These are phyloP conservation scores for Kregervanrija delftensis DNA, from an alignment of 805 yeast genomes.

Conservation along the genomic window DNA sequence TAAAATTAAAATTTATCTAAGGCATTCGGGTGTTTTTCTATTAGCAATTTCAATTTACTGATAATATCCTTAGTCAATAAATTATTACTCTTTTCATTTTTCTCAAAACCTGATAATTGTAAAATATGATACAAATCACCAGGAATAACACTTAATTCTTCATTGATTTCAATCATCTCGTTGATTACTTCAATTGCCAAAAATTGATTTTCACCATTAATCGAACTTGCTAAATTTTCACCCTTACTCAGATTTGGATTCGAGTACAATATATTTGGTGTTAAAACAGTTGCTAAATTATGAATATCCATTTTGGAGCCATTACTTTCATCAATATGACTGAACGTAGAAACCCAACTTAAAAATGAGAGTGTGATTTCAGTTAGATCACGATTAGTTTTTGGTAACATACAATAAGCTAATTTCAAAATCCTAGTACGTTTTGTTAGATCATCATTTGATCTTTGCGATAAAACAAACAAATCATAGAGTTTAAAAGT, in stretches of 20 bases:
- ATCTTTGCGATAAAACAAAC: conserved; percentile 67
- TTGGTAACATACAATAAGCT: conserved; percentile 73
- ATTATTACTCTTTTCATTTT: conserved; percentile 8
- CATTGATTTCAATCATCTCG: conserved; percentile 73
- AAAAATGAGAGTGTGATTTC: conserved; percentile 83
- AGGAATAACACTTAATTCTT: conserved; percentile 74
- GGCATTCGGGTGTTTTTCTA: conserved; percentile 23
- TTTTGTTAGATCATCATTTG: conserved; percentile 13
- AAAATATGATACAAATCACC: conserved; percentile 47
- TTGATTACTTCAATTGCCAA: conserved; percentile 88
- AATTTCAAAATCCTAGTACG: conserved; percentile 52
- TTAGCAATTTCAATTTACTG: conserved; percentile 24
- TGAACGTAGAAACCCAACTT: conserved; percentile 93
- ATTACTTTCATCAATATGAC: conserved; percentile 82
- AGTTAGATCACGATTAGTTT: conserved; percentile 71
- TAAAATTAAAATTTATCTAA: conserved; percentile 6
- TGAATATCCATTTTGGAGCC: conserved; percentile 96
- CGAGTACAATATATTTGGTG: conserved; percentile 81
- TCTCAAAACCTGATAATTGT: conserved; percentile 36
- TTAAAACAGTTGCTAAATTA: conserved; percentile 89
- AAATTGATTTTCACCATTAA: conserved; percentile 65
- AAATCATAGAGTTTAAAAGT: conserved; percentile 68
- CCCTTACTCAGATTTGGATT: conserved; percentile 28
- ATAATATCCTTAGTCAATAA: conserved; percentile 34
- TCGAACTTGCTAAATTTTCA: not conserved